Evolutionary conservation across 202 grass and related monocot species (phyloP).

Genomic region (Zizania palustris): DNA sequence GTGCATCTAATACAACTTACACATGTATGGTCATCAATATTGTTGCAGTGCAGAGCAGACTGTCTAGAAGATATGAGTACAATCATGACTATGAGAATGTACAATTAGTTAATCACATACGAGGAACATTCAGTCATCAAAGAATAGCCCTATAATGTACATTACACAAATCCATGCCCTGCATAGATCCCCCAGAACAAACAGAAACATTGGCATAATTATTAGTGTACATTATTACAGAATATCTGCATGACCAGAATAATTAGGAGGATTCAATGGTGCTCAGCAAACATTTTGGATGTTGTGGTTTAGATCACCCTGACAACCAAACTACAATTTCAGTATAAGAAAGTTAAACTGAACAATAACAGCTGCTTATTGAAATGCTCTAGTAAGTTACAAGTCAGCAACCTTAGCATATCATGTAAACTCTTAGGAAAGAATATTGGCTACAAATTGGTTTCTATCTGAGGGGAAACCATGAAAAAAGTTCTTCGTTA

Average conservation of each 20-base stretch:
- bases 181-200: neutral
- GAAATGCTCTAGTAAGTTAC: neutral
- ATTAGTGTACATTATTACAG: neutral
- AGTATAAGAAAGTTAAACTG: neutral
- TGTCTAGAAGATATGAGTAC: neutral
- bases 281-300: neutral
- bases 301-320: neutral
- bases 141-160: neutral
- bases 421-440: neutral
- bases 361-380: neutral
- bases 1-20: neutral
- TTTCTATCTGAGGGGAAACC: neutral
- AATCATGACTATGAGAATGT: neutral
- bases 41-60: neutral
- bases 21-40: neutral
- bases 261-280: neutral
- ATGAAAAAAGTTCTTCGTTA: neutral
- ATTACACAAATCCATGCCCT: neutral
- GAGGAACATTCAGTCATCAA: slow-evolving; percentile 3
- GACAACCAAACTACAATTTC: neutral
- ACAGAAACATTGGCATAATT: neutral
- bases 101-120: neutral
- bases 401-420: neutral
- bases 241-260: neutral
- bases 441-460: neutral